Conservation (phyloP, 2,329 filamentous ascomycete species). For the Venturia carpophila region DNA sequence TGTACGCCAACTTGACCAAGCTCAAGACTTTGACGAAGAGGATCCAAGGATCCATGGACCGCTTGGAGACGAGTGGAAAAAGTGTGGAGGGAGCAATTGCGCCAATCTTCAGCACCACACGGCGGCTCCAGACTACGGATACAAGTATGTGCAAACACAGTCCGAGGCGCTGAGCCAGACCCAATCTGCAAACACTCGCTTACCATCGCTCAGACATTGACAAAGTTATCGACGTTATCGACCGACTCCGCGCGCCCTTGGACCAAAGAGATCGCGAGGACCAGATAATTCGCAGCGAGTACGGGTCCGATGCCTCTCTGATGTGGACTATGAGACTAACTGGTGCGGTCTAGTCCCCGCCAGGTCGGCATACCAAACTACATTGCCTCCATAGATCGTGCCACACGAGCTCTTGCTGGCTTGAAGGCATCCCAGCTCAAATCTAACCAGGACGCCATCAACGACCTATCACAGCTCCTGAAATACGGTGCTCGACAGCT, state of each 20-base stretch:
- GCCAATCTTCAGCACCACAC: slow-evolving; percentile 87
- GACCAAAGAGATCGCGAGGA: slow-evolving; percentile 91
- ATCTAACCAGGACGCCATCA: slow-evolving; percentile 81
- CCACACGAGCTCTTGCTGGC: slow-evolving; percentile 74
- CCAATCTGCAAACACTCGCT: background rate
- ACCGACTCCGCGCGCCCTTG: slow-evolving; percentile 79
- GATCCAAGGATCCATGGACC: slow-evolving; percentile 78
- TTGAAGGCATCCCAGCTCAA: slow-evolving; percentile 86
- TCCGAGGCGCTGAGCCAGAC: background rate
- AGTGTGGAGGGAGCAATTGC: slow-evolving; percentile 87
- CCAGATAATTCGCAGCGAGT: slow-evolving; percentile 76
- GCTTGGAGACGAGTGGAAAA: slow-evolving; percentile 80
- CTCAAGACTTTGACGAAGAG: slow-evolving; percentile 90
- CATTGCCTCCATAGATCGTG: slow-evolving; percentile 78
- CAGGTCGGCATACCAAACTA: slow-evolving; percentile 77
- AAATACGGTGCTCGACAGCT: slow-evolving; percentile 74
- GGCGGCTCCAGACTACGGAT: slow-evolving; percentile 77
- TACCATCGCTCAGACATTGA: slow-evolving; percentile 60
- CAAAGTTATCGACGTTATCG: slow-evolving; percentile 75
- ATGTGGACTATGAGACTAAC: slow-evolving; percentile 20
- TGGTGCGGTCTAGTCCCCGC: slow-evolving; percentile 50
- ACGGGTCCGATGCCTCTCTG: slow-evolving; percentile 25
- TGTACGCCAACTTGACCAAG: slow-evolving; percentile 72
- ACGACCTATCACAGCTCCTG: slow-evolving; percentile 69
- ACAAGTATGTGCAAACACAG: slow-evolving; percentile 48